Evolutionary conservation across 2,329 filamentous ascomycete species (phyloP), one percentile per base, ranked within the genome.

Genomic region (Diaporthe vexans): DNA sequence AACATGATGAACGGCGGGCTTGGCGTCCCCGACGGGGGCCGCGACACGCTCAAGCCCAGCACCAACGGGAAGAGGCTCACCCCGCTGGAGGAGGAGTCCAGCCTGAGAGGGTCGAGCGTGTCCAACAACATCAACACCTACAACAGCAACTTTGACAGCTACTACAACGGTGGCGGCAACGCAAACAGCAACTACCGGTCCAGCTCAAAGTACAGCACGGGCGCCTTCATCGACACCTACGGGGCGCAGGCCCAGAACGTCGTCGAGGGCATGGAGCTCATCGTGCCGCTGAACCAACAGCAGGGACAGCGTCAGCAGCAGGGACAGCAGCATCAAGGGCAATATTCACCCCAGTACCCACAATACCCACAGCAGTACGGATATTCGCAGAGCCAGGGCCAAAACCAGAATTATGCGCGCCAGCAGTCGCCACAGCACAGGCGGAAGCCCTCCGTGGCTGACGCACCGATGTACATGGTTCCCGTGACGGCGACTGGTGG

Each of bases 11-110:
- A 17, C 29, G 19, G 17, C 57, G 65, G 3, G 24, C 43, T 29
- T 7, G 46, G 29, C n/a, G 21, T 26, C 7, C 40, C 43, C 1
- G 56, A 43, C 40, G 40, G 13, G 15, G 40, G 40, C 13, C 40
- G 59, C 43, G 63, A 68, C 48, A 54, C n/a, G 63, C 63, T 68
- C 48, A 68, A 68, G 48, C 63, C 63, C 48, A 68, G 63, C 63
- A 68, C 63, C 15, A 68, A 68, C 63, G 63, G 63, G 11, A 68
- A 54, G 48, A 15, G 63, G 63, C 63, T 68, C 8, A 68, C 63
- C 33, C 63, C 63, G 63, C 48, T 68, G 13, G 63, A 68, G 63
- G 63, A 68, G 63, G 63, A 68, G 48, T 29, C 46, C 10, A 68
- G 63, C 63, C 63, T 54, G 63, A 9, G 63, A n/a, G 63, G 63